These are phyloP conservation scores for Cryptococcus floricola DNA, from an alignment of 1,284 basidiomycete species.

Conservation along the genomic window DNA sequence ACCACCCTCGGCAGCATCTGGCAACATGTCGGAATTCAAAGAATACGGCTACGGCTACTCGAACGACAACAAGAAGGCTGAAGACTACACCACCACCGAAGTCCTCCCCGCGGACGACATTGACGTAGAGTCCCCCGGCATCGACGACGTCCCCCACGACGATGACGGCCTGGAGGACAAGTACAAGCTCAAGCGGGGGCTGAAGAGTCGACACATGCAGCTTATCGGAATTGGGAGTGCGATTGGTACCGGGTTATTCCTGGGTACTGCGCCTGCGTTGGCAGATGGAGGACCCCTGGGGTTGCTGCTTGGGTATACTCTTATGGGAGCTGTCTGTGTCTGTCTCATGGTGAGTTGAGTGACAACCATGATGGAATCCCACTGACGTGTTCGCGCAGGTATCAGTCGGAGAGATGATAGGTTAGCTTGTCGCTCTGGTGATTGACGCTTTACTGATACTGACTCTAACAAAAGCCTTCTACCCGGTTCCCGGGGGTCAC, in stretches of 20 bases:
- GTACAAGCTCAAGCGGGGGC: background rate
- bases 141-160: background rate
- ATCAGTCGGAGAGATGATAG: too few species aligned
- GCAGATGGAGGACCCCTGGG: conserved; percentile 16
- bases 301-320: conserved; percentile 9
- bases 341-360: conserved; percentile 14
- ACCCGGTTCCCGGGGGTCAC: conserved; percentile 9
- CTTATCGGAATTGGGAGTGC: conserved; percentile 11
- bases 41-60: conserved; percentile 4
- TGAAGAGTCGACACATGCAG: conserved; percentile 6
- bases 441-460: too few species aligned
- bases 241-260: conserved; percentile 12
- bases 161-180: background rate
- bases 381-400: conserved; percentile 1
- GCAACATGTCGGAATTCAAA: conserved; percentile 13
- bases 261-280: conserved; percentile 9
- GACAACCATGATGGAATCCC: conserved; percentile 7
- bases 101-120: background rate
- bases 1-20: background rate
- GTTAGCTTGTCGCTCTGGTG: too few species aligned
- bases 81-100: too few species aligned
- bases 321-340: conserved; percentile 11
- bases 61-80: too few species aligned
- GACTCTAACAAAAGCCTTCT: background rate
- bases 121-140: background rate